phyloP scores from a whole-genome alignment of 2,329 filamentous ascomycete genomes.

The Hypoxylon sp. region DNA sequence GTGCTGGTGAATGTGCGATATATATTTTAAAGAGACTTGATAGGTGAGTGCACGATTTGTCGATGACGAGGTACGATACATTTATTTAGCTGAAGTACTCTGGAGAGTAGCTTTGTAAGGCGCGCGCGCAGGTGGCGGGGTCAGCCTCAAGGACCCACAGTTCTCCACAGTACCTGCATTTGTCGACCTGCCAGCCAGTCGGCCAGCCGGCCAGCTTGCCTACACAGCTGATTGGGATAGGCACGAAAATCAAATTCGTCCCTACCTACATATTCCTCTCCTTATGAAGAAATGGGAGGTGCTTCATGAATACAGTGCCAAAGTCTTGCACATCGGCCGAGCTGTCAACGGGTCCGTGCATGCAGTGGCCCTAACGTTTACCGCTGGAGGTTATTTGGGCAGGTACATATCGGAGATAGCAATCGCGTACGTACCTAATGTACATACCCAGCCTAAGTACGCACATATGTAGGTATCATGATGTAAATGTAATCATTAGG shows the following conservation, averaged over 20 bases:
- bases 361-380: not conserved
- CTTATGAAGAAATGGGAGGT: not conserved
- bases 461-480: no score
- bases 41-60: not conserved
- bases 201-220: not conserved
- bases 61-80: slow-evolving; percentile 19
- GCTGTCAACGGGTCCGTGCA: not conserved
- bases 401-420: no score
- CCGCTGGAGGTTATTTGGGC: no score
- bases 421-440: no score
- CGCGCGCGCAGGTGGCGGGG: slow-evolving; percentile 6
- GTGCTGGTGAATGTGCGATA: not conserved
- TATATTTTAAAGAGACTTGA: not conserved
- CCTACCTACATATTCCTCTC: no score
- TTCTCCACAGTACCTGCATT: slow-evolving; percentile 7
- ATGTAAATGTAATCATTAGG: no score
- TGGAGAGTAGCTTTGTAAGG: not conserved
- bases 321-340: not conserved
- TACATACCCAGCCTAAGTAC: no score
- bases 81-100: slow-evolving; percentile 11
- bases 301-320: not conserved
- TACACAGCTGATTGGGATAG: not conserved
- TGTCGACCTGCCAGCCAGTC: not conserved
- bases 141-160: slow-evolving; percentile 24
- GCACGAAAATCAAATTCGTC: not conserved